phyloP scores from a whole-genome alignment of 805 yeast genomes.

The Candida krabiensis region DNA sequence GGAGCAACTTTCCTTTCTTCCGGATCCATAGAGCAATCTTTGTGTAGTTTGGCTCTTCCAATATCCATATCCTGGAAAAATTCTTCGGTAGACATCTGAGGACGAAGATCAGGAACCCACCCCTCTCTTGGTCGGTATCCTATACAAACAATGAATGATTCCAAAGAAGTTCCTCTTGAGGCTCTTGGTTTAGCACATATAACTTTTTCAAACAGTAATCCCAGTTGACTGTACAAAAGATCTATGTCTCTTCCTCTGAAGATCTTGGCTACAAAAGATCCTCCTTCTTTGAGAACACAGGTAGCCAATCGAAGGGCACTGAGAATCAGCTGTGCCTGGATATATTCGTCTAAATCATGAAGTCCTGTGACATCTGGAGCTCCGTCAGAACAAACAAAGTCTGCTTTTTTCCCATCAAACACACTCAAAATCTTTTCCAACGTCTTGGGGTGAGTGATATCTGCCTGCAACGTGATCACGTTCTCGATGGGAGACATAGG shows the following conservation, averaged over 20 bases:
- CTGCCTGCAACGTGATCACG: slow-evolving; percentile 90
- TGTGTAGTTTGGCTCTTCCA: slow-evolving; percentile 51
- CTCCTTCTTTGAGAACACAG: slow-evolving; percentile 84
- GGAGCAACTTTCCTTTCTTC: slow-evolving; percentile 82
- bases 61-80: slow-evolving; percentile 67
- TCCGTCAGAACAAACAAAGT: slow-evolving; percentile 94
- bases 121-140: slow-evolving; percentile 82
- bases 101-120: slow-evolving; percentile 69
- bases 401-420: slow-evolving; percentile 92
- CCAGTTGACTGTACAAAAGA: slow-evolving; percentile 86
- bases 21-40: slow-evolving; percentile 46
- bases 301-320: slow-evolving; percentile 92
- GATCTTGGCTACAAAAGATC: slow-evolving; percentile 92
- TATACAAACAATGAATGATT: slow-evolving; percentile 89
- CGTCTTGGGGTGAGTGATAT: slow-evolving; percentile 94
- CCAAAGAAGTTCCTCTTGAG: slow-evolving; percentile 91
- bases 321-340: slow-evolving; percentile 90
- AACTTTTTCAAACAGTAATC: slow-evolving; percentile 80
- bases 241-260: slow-evolving; percentile 97
- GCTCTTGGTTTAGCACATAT: slow-evolving; percentile 96
- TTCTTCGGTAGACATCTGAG: slow-evolving; percentile 68
- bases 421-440: slow-evolving; percentile 69
- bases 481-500: slow-evolving; percentile 97
- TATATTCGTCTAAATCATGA: slow-evolving; percentile 94
- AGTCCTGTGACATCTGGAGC: slow-evolving; percentile 99